These are phyloP conservation scores for Chaetomidium leptoderma DNA, from an alignment of 495 filamentous ascomycete genomes.

Conservation along the genomic window DNA sequence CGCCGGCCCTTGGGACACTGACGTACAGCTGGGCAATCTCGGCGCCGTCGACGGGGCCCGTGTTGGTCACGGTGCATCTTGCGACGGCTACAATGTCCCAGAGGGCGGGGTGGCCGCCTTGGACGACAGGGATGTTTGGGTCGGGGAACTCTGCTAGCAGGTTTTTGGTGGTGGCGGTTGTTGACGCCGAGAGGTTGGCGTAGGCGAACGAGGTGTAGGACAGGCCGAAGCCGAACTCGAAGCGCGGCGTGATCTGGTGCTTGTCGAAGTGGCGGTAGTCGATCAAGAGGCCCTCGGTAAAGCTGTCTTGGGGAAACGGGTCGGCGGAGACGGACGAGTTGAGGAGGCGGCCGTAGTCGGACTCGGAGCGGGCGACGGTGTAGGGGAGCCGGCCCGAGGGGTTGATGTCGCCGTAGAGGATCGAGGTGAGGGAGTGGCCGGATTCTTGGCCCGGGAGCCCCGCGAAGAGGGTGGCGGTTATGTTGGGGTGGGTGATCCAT, in stretches of 20 bases:
- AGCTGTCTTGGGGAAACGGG: conserved; percentile 47
- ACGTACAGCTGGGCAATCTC: conserved; percentile 57
- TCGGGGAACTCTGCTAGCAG: conserved; percentile 21
- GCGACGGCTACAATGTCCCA: conserved; percentile 59
- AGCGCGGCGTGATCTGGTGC: conserved; percentile 58
- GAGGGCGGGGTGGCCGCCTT: conserved; percentile 70
- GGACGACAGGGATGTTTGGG: conserved; percentile 4
- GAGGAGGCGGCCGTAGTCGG: conserved; percentile 52
- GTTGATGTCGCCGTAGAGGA: conserved; percentile 37
- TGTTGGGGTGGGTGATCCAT: conserved; percentile 41
- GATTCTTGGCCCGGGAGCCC: conserved; percentile 35
- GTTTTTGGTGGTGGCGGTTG: not conserved
- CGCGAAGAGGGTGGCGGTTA: conserved; percentile 36
- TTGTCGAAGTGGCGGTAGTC: conserved; percentile 78
- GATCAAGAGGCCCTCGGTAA: conserved; percentile 69
- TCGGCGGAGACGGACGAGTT: conserved; percentile 42
- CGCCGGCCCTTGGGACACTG: conserved; percentile 37
- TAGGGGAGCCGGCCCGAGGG: conserved; percentile 68
- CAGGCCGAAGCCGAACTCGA: conserved; percentile 76
- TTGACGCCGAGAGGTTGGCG: conserved; percentile 47
- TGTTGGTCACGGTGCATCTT: conserved; percentile 60
- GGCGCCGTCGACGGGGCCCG: conserved; percentile 56
- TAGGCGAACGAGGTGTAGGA: conserved; percentile 71
- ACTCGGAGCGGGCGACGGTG: conserved; percentile 54
- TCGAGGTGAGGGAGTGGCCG: conserved; percentile 29